Percentiles rank a stretch among this genome's conserved stretches.
These are phyloP conservation scores for Flaveria linearis DNA, from an alignment of 129 eudicot species.

Conservation along the genomic window DNA sequence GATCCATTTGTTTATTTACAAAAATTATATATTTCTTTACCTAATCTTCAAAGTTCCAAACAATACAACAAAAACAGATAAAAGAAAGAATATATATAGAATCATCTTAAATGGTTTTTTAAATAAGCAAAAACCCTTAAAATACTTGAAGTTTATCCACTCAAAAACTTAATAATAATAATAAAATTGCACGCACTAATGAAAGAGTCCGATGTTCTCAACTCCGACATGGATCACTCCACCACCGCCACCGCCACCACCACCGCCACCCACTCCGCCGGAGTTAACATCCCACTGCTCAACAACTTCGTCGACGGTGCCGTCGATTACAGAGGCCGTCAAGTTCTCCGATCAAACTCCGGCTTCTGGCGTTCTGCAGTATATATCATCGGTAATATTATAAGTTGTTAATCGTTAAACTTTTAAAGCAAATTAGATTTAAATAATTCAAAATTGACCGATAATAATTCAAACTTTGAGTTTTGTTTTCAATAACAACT, in stretches of 20 bases:
- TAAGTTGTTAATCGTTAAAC: too few species aligned
- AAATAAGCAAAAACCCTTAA: too few species aligned
- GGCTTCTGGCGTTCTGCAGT: slow-evolving; percentile 62
- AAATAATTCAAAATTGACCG: too few species aligned
- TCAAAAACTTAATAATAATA: not conserved
- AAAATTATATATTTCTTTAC: too few species aligned
- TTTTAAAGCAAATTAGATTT: too few species aligned
- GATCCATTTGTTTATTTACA: too few species aligned
- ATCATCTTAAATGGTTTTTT: not conserved
- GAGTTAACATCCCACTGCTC: slow-evolving; percentile 38
- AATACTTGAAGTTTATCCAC: not conserved
- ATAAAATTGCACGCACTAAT: not conserved
- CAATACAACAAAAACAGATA: not conserved
- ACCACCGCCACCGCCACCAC: not conserved
- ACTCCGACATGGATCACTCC: slow-evolving; percentile 14
- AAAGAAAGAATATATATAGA: not conserved
- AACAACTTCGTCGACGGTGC: slow-evolving; percentile 45
- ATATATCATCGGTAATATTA: slow-evolving; percentile 40
- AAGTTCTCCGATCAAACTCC: slow-evolving; percentile 50
- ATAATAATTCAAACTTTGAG: too few species aligned
- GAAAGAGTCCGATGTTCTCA: not conserved
- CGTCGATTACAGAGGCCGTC: slow-evolving; percentile 55
- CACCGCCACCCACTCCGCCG: slow-evolving; percentile 2
- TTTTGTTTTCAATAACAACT: too few species aligned
- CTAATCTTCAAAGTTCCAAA: not conserved